A percentile compares a stretch with the other conserved stretches of the same genome.
These are phyloP conservation scores for Leishmania arabica DNA, from an alignment of 208 protist genomes.

Conservation along the genomic window DNA sequence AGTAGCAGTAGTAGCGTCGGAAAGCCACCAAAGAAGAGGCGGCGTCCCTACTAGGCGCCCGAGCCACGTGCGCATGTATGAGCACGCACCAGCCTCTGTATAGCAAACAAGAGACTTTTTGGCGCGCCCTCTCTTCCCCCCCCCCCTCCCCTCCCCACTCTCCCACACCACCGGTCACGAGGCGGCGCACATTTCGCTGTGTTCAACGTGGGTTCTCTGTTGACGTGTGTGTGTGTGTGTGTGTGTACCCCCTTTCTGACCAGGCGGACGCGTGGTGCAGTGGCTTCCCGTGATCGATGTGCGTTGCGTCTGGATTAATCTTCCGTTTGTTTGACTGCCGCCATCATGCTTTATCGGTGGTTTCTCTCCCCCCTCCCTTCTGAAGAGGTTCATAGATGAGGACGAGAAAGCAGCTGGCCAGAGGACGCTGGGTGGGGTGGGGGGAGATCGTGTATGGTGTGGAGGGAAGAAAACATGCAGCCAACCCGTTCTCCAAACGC, in stretches of 20 bases:
- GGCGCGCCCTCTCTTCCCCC: neutral
- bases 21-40: slow-evolving; percentile 6
- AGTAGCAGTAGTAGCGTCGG: slow-evolving; percentile 13
- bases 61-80: neutral
- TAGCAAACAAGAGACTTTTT: neutral
- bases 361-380: neutral
- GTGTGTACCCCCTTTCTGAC: neutral
- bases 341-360: neutral
- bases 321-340: neutral
- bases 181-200: neutral
- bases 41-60: slow-evolving; percentile 1
- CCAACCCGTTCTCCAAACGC: neutral
- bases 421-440: neutral
- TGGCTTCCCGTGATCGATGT: neutral
- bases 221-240: neutral
- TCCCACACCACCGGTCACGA: neutral
- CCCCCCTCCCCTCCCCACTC: neutral
- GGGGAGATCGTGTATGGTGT: neutral
- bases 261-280: neutral
- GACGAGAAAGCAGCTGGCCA: neutral
- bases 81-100: neutral
- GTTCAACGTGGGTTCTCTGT: neutral
- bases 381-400: neutral
- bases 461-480: neutral
- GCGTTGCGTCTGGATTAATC: neutral